Base-by-base conservation (phyloP, 176 grass and related monocot genomes). In the Pontederia crassipes region DNA sequence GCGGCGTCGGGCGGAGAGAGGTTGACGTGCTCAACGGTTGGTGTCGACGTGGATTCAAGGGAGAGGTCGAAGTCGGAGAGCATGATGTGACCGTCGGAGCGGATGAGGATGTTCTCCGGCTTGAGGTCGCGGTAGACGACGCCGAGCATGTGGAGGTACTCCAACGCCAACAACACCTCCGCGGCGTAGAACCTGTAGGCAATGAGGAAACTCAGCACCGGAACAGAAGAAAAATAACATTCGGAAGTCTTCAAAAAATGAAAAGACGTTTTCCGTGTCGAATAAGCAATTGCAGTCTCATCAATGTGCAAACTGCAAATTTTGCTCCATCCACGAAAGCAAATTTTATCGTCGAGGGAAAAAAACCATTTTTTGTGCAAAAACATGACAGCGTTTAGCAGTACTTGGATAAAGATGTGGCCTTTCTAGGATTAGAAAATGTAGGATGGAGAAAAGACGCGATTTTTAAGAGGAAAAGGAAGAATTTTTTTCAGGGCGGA, bases 31-130 rank as follows among this genome's bases (percentile, higher is more conserved):
- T 97, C 92, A 17, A 97, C 76, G 6, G 73, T 49, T 2, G 93
- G 93, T 10, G 79, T 91, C 50, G 87, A 62, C 5, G 81, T 91
- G 73, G 93, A 85, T 76, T 91, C 87, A 45, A 97, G 78, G 46
- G 93, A 91, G 17, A 96, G 83, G 83, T 96, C 92, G 80, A 96
- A 90, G 57, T 96, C 92, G n/a, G 92, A 90, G 66, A 96, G 92
- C 92, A 96, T 90, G 78, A 96, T 96, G 78, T 96, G 86, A 46
- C 92, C 86, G 73, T 96, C 86, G 64, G 76, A 85, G 8, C 93
- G 87, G 54, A 91, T 91, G 48, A 91, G 87, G 46, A 97, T 86
- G 79, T 97, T 97, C 71, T 97, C 93, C 17, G 93, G 87, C 81
- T 97, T 97, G 61, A 97, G 93, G 69, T 97, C 93, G 50, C 93